phyloP scores from a whole-genome alignment of 495 filamentous ascomycete genomes.

The Tuber brumale region DNA sequence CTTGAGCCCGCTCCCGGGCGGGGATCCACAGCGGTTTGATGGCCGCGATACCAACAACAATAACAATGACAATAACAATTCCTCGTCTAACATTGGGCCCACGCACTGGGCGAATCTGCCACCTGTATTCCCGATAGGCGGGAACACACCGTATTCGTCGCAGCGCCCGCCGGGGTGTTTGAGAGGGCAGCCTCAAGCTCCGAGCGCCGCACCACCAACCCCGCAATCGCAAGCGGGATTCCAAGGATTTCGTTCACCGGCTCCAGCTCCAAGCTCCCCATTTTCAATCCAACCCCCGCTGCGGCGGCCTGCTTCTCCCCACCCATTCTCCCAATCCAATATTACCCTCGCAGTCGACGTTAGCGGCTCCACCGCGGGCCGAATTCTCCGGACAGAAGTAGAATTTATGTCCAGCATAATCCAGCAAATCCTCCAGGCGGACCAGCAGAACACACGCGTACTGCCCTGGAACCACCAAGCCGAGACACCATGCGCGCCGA shows the following conservation, averaged over 20 bases:
- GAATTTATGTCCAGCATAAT: constrained; percentile 28
- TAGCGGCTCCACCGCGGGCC: constrained; percentile 34
- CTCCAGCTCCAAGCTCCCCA: background rate
- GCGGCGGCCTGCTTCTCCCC: background rate
- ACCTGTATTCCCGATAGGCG: background rate
- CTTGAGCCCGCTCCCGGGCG: background rate
- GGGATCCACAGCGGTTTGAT: background rate
- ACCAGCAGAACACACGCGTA: constrained; percentile 14
- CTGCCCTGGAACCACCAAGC: constrained; percentile 31
- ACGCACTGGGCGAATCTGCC: background rate
- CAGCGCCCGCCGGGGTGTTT: background rate
- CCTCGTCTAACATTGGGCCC: background rate
- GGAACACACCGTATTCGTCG: background rate
- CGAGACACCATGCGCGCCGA: constrained; percentile 5
- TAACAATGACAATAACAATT: background rate
- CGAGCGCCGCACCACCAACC: background rate
- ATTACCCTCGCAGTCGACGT: constrained; percentile 35
- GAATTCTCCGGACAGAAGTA: constrained; percentile 22
- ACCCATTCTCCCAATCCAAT: constrained; percentile 35
- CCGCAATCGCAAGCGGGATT: background rate
- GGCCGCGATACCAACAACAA: background rate
- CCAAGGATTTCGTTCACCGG: background rate
- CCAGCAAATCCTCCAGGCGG: constrained; percentile 10
- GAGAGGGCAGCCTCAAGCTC: background rate
- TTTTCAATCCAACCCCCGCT: background rate